These are phyloP conservation scores for Endothia cerciana DNA, from an alignment of 2,329 filamentous ascomycete species.

Conservation along the genomic window DNA sequence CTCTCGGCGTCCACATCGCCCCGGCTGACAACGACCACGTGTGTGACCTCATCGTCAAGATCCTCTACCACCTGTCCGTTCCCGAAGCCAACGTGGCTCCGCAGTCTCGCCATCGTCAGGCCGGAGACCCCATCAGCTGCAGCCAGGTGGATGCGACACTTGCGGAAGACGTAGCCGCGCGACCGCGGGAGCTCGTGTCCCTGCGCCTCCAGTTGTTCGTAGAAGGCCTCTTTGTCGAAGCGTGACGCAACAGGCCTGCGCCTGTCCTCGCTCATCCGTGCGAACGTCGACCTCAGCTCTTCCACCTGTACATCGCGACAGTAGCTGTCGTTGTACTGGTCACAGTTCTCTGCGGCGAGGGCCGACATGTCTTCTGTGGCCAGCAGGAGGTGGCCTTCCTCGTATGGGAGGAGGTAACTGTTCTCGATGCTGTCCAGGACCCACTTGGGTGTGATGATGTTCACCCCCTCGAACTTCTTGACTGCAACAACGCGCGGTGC, in stretches of 20 bases:
- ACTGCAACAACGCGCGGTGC: constrained; percentile 52
- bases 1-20: constrained; percentile 44
- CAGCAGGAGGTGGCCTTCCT: constrained; percentile 72
- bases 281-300: constrained; percentile 48
- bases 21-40: constrained; percentile 66
- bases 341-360: constrained; percentile 65
- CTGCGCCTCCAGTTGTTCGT: constrained; percentile 59
- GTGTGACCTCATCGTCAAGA: constrained; percentile 65
- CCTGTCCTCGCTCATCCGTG: constrained; percentile 34
- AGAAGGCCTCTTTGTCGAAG: constrained; percentile 52
- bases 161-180: constrained; percentile 57
- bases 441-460: constrained; percentile 82
- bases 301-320: constrained; percentile 58
- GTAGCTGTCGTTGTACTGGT: constrained; percentile 84
- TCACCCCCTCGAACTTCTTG: constrained; percentile 53
- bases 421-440: constrained; percentile 77
- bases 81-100: constrained; percentile 69
- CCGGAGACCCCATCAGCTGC: constrained; percentile 36
- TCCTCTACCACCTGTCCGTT: constrained; percentile 62
- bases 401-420: constrained; percentile 65
- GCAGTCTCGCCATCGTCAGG: constrained; percentile 48
- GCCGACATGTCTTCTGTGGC: constrained; percentile 59
- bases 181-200: constrained; percentile 57
- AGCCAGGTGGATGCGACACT: constrained; percentile 48
- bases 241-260: constrained; percentile 27